Conservation (phyloP, 345 rosid genomes). For the Citrus inodora region DNA sequence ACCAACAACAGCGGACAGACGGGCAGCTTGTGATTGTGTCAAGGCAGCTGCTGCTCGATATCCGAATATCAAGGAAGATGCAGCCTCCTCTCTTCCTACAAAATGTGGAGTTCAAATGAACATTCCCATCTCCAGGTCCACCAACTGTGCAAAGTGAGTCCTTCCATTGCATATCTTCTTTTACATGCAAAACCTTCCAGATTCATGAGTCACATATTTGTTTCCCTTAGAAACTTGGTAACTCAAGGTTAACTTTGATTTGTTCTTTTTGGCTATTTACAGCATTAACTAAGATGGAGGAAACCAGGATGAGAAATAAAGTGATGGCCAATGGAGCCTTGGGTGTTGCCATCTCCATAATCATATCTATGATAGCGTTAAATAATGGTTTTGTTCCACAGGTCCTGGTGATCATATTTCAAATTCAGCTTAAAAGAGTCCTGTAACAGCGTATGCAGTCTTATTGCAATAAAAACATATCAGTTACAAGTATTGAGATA, state of each 20-base stretch:
- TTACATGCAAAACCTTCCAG: background rate
- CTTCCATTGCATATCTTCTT: background rate
- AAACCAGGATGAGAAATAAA: background rate
- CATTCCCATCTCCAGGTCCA: background rate
- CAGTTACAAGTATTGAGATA: too few species aligned
- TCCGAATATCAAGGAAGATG: background rate
- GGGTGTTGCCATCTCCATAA: background rate
- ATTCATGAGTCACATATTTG: background rate
- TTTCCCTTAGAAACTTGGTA: background rate
- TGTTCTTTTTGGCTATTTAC: background rate
- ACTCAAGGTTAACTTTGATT: background rate
- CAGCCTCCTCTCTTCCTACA: background rate
- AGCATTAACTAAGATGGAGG: background rate
- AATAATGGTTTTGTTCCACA: background rate
- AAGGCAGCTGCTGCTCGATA: background rate
- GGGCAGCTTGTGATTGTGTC: constrained; percentile 1
- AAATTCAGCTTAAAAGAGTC: background rate
- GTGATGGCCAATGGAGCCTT: background rate
- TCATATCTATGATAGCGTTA: background rate
- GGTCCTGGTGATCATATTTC: background rate
- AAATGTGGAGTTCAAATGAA: constrained; percentile 3
- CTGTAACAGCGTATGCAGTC: background rate
- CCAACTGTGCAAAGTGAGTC: background rate
- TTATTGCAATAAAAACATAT: background rate
- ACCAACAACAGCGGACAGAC: background rate